These are phyloP conservation scores for Hepatocystis sp. DNA, from an alignment of 169 alveolate genomes.

Conservation along the genomic window DNA sequence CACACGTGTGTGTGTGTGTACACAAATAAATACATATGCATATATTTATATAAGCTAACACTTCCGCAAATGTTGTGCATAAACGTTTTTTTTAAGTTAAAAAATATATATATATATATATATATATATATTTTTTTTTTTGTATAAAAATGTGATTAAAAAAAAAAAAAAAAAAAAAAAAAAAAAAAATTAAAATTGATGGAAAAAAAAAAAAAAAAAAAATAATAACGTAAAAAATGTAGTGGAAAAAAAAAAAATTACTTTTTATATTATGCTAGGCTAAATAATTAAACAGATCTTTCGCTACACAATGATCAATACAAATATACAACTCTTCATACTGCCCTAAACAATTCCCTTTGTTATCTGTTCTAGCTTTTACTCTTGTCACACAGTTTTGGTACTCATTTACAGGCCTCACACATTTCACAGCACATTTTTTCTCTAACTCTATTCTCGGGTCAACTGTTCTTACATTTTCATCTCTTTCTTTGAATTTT, in stretches of 20 bases:
- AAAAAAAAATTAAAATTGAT: background rate
- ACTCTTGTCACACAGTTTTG: conserved; percentile 82
- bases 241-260: conserved; percentile 1
- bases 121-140: background rate
- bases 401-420: conserved; percentile 82
- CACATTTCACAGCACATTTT: conserved; percentile 82
- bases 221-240: background rate
- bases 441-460: conserved; percentile 83
- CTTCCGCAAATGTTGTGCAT: background rate
- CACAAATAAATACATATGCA: no score
- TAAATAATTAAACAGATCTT: conserved; percentile 78
- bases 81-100: background rate
- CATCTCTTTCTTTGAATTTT: conserved; percentile 79
- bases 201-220: conserved; percentile 13
- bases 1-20: no score
- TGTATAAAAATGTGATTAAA: no score
- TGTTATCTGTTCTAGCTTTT: conserved; percentile 81
- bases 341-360: conserved; percentile 85
- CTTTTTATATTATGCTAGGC: conserved; percentile 27
- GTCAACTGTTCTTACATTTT: conserved; percentile 80
- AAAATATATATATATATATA: background rate
- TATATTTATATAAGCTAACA: no score
- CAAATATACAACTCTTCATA: conserved; percentile 83
- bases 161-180: background rate
- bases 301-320: conserved; percentile 84